Evolutionary conservation across 2,329 filamentous ascomycete species (phyloP).

Genomic region (Aureobasidium pullulans): DNA sequence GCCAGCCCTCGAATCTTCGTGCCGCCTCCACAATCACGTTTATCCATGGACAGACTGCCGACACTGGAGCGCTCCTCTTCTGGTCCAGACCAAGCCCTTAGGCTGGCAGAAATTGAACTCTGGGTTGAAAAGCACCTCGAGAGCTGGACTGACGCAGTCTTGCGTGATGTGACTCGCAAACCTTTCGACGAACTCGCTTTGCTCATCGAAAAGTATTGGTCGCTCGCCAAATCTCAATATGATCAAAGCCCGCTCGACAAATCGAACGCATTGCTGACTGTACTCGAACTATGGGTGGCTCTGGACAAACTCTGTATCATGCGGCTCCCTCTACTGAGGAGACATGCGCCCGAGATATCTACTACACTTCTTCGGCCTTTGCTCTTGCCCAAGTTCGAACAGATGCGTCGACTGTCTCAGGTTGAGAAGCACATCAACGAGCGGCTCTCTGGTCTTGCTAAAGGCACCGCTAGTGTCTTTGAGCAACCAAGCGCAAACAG

Average conservation of each 20-base stretch:
- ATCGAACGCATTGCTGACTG: conserved; percentile 45
- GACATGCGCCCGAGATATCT: conserved; percentile 47
- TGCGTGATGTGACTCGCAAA: background rate
- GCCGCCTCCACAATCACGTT: background rate
- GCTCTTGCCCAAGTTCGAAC: conserved; percentile 38
- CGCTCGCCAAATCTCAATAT: conserved; percentile 29
- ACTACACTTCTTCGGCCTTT: conserved; percentile 48
- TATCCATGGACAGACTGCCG: conserved; percentile 19
- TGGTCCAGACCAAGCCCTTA: background rate
- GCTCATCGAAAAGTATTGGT: conserved; percentile 19
- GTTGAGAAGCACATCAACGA: conserved; percentile 45
- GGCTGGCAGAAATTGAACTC: conserved; percentile 15
- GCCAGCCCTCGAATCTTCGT: conserved; percentile 17
- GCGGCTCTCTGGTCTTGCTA: conserved; percentile 24
- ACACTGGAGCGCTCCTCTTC: conserved; percentile 36
- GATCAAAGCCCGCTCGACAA: conserved; percentile 41
- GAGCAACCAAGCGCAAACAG: conserved; percentile 36
- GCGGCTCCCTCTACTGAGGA: conserved; percentile 40
- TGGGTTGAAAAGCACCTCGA: conserved; percentile 18
- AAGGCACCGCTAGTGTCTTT: conserved; percentile 32
- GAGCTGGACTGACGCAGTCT: conserved; percentile 12
- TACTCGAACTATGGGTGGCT: conserved; percentile 52
- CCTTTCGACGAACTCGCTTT: conserved; percentile 13
- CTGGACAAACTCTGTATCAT: conserved; percentile 45
- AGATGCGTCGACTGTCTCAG: conserved; percentile 44